These are phyloP conservation scores for Mycena chlorophos DNA, from an alignment of 768 basidiomycete genomes.

Conservation along the genomic window DNA sequence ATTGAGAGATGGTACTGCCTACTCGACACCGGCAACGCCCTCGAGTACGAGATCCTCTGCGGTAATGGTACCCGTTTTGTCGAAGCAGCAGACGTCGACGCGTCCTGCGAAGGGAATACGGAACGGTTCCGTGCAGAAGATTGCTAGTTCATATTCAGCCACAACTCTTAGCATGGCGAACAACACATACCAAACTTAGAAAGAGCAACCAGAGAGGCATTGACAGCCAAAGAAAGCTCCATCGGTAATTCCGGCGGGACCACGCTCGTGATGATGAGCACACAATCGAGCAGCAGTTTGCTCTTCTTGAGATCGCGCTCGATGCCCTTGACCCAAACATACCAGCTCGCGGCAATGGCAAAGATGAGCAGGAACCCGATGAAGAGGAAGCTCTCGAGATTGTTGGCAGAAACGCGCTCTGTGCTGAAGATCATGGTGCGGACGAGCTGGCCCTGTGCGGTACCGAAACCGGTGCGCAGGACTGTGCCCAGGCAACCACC, in stretches of 20 bases:
- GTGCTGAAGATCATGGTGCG: constrained; percentile 99
- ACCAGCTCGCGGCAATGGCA: constrained; percentile 96
- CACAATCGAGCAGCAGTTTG: constrained; percentile 92
- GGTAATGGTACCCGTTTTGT: constrained; percentile 99
- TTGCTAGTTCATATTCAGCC: constrained; percentile 55
- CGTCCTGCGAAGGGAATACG: constrained; percentile 94
- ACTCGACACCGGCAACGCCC: constrained; percentile 91
- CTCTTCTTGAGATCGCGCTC: constrained; percentile 92
- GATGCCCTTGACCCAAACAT: constrained; percentile 97
- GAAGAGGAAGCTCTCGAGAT: constrained; percentile 92
- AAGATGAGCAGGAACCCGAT: constrained; percentile 98
- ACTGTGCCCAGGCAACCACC: constrained; percentile 91
- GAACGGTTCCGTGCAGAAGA: constrained; percentile 99
- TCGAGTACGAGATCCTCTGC: constrained; percentile 94
- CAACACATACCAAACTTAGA: constrained; percentile 81
- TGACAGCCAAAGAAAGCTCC: constrained; percentile 96
- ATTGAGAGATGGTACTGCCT: constrained; percentile 31
- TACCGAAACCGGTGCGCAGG: constrained; percentile 94
- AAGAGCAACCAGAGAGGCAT: constrained; percentile 88
- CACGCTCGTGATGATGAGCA: constrained; percentile 95
- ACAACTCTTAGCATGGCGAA: neutral
- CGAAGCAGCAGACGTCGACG: constrained; percentile 98
- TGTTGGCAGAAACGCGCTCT: constrained; percentile 95
- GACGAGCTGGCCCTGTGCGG: constrained; percentile 94
- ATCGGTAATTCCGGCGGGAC: constrained; percentile 98